Base-by-base conservation (phyloP, 73 alveolate species). In the Paramecium octaurelia region DNA sequence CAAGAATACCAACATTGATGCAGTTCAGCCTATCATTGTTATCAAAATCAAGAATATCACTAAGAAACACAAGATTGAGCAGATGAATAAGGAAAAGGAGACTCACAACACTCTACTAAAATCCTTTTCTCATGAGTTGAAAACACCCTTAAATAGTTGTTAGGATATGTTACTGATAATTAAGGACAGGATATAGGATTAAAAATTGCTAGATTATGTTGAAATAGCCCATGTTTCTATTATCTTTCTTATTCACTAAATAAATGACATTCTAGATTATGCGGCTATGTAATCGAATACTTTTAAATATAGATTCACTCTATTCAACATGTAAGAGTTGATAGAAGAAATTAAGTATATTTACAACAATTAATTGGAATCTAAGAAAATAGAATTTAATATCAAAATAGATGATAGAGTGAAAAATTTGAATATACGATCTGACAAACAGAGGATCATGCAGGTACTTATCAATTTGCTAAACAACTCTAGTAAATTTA, bases 211-310 rank as follows among this genome's bases (percentile, higher is more conserved):
- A 8, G 75, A 18, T n/a, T 31, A 16, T 31, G 50, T 44, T 8
- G 91, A 80, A 12, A 48, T 44, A 31, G 43, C 73, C 1, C 34
- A 80, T 80, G 10, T 46, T 12, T 80, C 75, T 2, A 80, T 31
- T 44, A 5, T 24, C 1, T 80, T 44, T 23, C 24, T 80, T 6
- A 48, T 43, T 21, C 50, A 44, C 44, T 8, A 80, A 46, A 80
- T 80, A 11, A 80, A 80, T 77, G 90, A 77, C 23, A 77, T 77
- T 42, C 40, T 77, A 77, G 90, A 77, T 31, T 77, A 38, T 44
- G 90, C 90, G 0, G 90, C 90, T 18, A 42, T 77, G 71, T 40
- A 77, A 31, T 27, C 44, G 12, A 44, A 44, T 21, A 38, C 40
- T 14, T 42, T 77, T 42, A 35, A 77, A 21, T 77, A 42, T 44